Conservation (phyloP, 208 protist genomes). For the Leishmania arabica region DNA sequence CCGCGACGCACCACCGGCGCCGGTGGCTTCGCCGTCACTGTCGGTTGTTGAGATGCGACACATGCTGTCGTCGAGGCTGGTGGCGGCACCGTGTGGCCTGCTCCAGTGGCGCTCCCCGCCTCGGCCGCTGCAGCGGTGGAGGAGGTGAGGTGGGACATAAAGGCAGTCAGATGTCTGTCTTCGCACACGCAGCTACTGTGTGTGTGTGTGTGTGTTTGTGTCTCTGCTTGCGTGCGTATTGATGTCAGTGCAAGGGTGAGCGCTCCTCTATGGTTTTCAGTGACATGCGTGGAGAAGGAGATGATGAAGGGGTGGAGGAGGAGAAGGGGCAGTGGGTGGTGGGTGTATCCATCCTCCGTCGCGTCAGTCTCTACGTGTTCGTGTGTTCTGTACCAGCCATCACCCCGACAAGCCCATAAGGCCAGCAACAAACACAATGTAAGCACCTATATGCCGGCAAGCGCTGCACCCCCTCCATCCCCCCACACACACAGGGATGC, state of each 20-base stretch:
- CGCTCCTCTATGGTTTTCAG: background rate
- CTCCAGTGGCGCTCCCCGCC: background rate
- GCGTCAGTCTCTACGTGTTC: no score
- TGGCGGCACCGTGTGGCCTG: background rate
- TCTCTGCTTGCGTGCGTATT: background rate
- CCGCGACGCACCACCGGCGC: conserved; percentile 58
- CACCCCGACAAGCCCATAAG: background rate
- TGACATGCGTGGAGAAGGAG: background rate
- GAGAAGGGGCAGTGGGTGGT: background rate
- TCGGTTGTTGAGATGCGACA: background rate
- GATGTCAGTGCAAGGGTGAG: background rate
- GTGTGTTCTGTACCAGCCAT: background rate
- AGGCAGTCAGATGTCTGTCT: background rate
- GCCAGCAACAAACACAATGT: background rate
- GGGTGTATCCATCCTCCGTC: background rate
- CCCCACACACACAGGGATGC: background rate
- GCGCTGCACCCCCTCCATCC: background rate
- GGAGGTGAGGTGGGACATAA: conserved; percentile 1
- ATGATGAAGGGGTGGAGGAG: background rate
- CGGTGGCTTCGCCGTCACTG: conserved; percentile 19
- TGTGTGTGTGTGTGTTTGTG: background rate
- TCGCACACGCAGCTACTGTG: background rate
- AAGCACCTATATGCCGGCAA: background rate
- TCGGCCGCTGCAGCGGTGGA: background rate
- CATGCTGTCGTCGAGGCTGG: background rate